A percentile compares a stretch with the other conserved stretches of the same genome.
These are phyloP conservation scores for Russula foetens DNA, from an alignment of 768 basidiomycete species.

Conservation along the genomic window DNA sequence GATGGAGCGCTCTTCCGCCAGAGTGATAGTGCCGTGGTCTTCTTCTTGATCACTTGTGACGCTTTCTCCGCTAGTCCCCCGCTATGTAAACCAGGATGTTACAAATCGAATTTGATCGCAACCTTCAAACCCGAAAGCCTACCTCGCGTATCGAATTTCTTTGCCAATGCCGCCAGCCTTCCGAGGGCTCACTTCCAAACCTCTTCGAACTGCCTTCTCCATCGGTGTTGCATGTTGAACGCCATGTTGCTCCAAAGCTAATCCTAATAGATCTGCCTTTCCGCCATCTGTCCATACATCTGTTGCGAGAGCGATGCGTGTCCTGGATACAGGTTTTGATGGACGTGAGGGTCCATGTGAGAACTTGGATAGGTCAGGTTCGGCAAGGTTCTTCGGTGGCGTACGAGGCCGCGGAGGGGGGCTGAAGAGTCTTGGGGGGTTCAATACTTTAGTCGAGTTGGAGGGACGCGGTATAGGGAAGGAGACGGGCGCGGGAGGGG, in stretches of 20 bases:
- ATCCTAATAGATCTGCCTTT: constrained; percentile 42
- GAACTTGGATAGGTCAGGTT: neutral
- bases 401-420: constrained; percentile 6
- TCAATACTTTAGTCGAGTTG: neutral
- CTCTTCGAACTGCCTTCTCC: constrained; percentile 37
- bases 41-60: constrained; percentile 3
- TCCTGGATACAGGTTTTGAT: constrained; percentile 43
- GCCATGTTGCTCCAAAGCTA: constrained; percentile 43
- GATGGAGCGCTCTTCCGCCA: constrained; percentile 11
- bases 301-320: constrained; percentile 43
- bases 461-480: neutral
- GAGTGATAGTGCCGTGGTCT: constrained; percentile 3
- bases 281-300: constrained; percentile 45
- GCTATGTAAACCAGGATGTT: neutral
- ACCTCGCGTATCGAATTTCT: constrained; percentile 42
- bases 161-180: constrained; percentile 35
- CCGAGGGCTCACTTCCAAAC: constrained; percentile 50
- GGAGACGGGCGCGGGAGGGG: neutral
- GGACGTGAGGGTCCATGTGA: neutral
- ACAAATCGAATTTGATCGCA: neutral
- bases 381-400: neutral
- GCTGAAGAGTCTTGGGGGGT: neutral
- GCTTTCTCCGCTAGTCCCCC: constrained; percentile 16
- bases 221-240: constrained; percentile 30
- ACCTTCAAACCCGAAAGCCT: constrained; percentile 17